Evolutionary conservation across 2,329 filamentous ascomycete genomes (phyloP).

Genomic region (Neofusicoccum kwambonambiense): DNA sequence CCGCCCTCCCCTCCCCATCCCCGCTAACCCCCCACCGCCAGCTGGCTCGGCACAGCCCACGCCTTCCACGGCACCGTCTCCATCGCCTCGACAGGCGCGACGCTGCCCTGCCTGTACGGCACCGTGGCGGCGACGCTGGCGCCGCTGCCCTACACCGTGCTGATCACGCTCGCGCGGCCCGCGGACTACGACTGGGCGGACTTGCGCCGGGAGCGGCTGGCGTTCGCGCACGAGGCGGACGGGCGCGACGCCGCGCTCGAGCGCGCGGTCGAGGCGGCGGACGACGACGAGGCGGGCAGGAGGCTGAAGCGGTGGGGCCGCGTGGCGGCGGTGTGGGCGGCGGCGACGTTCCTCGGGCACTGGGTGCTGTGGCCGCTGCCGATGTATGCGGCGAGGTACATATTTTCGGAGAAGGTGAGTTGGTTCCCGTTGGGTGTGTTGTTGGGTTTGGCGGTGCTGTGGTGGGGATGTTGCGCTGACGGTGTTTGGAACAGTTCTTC

Average conservation of each 20-base stretch:
- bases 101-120: conserved; percentile 54
- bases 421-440: background rate
- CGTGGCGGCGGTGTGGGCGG: conserved; percentile 42
- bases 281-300: conserved; percentile 23
- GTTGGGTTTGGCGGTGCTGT: background rate
- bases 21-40: no score
- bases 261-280: conserved; percentile 26
- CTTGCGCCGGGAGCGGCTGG: conserved; percentile 27
- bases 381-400: conserved; percentile 54
- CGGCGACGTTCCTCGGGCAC: conserved; percentile 52
- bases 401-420: conserved; percentile 45
- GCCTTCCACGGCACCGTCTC: conserved; percentile 49
- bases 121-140: conserved; percentile 50
- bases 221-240: conserved; percentile 30
- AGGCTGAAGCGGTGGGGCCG: conserved; percentile 46
- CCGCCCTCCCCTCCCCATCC: no score
- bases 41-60: conserved; percentile 49
- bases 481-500: conserved; percentile 41
- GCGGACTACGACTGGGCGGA: conserved; percentile 44
- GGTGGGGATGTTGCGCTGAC: background rate
- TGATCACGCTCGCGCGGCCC: conserved; percentile 48
- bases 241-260: conserved; percentile 20
- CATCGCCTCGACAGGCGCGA: conserved; percentile 49
- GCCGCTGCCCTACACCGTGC: conserved; percentile 45
- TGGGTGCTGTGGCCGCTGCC: conserved; percentile 57